Percentiles rank a stretch among this genome's conserved stretches.
Evolutionary conservation across 2,329 filamentous ascomycete species (phyloP).

Genomic region (Hypomyces perniciosus): DNA sequence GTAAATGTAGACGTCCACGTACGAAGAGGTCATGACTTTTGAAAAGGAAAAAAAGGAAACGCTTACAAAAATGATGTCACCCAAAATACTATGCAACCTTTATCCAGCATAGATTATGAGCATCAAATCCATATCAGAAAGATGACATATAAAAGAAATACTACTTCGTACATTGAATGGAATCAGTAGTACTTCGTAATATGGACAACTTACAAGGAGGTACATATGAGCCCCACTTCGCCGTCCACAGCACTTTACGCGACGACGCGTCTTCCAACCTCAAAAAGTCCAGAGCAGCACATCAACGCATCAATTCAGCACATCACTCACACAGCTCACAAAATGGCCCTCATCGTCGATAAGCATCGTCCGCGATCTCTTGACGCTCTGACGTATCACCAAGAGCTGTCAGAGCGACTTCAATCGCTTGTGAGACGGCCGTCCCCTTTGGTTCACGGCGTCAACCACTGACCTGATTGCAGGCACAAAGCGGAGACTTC

Average conservation of each 20-base stretch:
- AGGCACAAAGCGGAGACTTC: constrained; percentile 97
- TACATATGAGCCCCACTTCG: constrained; percentile 4
- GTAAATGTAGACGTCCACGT: constrained; percentile 20
- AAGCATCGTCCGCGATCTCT: constrained; percentile 69
- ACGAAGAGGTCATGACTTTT: too few relatives aligned
- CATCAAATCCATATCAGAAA: too few relatives aligned
- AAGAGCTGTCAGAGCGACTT: constrained; percentile 79
- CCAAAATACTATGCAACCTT: too few relatives aligned
- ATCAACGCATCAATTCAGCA: neutral
- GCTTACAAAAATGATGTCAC: neutral
- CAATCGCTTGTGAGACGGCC: constrained; percentile 65
- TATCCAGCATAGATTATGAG: too few relatives aligned
- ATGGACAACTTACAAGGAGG: too few relatives aligned
- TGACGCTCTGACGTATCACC: constrained; percentile 77
- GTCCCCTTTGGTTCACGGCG: neutral
- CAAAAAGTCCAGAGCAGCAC: neutral
- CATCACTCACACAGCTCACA: constrained; percentile 10
- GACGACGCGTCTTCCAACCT: constrained; percentile 27
- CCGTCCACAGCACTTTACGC: constrained; percentile 30
- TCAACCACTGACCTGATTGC: constrained; percentile 10
- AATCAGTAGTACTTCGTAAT: too few relatives aligned
- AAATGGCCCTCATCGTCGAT: constrained; percentile 65
- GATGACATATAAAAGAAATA: too few relatives aligned
- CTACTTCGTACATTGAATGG: too few relatives aligned
- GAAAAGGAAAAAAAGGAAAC: neutral